phyloP scores from a whole-genome alignment of 1,284 basidiomycete species.

The Apiotrichum laibachii region DNA sequence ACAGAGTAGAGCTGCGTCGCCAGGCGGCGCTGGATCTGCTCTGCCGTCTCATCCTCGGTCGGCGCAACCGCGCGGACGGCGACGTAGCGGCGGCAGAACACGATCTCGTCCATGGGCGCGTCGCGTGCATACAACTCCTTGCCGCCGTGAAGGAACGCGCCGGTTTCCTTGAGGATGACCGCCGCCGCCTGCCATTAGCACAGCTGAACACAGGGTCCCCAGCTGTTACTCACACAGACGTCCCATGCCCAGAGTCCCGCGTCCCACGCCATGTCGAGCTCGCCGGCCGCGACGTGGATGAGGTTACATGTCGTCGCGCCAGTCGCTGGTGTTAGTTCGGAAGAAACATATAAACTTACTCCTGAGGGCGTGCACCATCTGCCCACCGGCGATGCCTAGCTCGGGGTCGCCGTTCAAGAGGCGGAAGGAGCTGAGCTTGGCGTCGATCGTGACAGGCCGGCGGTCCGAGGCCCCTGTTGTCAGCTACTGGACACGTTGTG shows the following conservation, averaged over 20 bases:
- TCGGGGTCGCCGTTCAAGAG: slow-evolving; percentile 71
- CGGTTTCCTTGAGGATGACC: slow-evolving; percentile 85
- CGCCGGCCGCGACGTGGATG: slow-evolving; percentile 76
- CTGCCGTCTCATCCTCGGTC: slow-evolving; percentile 58
- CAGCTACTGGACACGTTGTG: not conserved
- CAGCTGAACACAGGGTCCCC: not conserved
- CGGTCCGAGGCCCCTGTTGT: slow-evolving; percentile 75
- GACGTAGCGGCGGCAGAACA: slow-evolving; percentile 78
- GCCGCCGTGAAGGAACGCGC: slow-evolving; percentile 68
- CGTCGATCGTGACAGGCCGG: slow-evolving; percentile 57
- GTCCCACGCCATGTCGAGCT: slow-evolving; percentile 67
- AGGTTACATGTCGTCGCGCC: slow-evolving; percentile 82
- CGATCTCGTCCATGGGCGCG: slow-evolving; percentile 61
- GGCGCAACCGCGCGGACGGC: slow-evolving; percentile 57
- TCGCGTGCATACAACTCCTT: slow-evolving; percentile 56
- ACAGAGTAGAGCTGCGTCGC: slow-evolving; percentile 78
- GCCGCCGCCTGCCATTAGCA: slow-evolving; percentile 64
- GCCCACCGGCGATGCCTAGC: slow-evolving; percentile 68
- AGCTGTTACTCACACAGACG: slow-evolving; percentile 61
- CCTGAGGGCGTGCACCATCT: slow-evolving; percentile 81
- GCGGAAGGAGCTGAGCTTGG: slow-evolving; percentile 68
- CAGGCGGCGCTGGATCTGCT: slow-evolving; percentile 73
- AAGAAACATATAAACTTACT: slow-evolving; percentile 50
- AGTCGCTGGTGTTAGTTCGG: slow-evolving; percentile 49
- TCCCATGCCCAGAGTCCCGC: slow-evolving; percentile 65